Percentiles rank a stretch among this genome's conserved stretches.
Conservation (phyloP, 371 early-diverging fungal genomes). For the Mortierella sp. region DNA sequence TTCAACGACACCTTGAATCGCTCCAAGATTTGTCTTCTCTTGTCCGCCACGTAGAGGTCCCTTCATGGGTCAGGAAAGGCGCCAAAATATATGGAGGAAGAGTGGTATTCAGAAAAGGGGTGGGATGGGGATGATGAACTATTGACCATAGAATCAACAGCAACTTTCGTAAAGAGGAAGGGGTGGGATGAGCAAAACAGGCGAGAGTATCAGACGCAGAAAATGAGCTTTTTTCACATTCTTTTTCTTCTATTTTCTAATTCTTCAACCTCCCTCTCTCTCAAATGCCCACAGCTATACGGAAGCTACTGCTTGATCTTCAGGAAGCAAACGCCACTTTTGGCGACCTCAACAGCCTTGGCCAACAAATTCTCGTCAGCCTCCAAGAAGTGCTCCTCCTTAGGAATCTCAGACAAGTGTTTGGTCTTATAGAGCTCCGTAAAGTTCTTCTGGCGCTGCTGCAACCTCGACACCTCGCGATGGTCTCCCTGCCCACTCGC, state of each 20-base stretch:
- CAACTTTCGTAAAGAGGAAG: background rate
- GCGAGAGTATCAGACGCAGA: background rate
- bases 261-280: background rate
- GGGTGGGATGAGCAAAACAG: background rate
- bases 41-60: background rate
- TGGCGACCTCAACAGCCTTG: slow-evolving; percentile 40
- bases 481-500: slow-evolving; percentile 67
- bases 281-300: background rate
- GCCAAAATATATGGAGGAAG: background rate
- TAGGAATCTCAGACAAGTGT: slow-evolving; percentile 24
- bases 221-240: background rate
- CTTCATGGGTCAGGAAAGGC: background rate
- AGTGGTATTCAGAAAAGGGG: background rate
- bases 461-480: slow-evolving; percentile 56
- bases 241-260: background rate
- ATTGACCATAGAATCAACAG: background rate
- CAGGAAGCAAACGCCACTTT: slow-evolving; percentile 47
- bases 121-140: background rate
- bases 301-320: slow-evolving; percentile 26
- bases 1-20: background rate
- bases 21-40: background rate
- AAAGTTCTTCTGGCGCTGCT: slow-evolving; percentile 33
- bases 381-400: slow-evolving; percentile 29
- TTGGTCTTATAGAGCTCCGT: slow-evolving; percentile 29
- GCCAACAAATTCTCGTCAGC: slow-evolving; percentile 27